Evolutionary conservation across 2,329 filamentous ascomycete genomes (phyloP).

Genomic region (Paracoccidioides lutzii): DNA sequence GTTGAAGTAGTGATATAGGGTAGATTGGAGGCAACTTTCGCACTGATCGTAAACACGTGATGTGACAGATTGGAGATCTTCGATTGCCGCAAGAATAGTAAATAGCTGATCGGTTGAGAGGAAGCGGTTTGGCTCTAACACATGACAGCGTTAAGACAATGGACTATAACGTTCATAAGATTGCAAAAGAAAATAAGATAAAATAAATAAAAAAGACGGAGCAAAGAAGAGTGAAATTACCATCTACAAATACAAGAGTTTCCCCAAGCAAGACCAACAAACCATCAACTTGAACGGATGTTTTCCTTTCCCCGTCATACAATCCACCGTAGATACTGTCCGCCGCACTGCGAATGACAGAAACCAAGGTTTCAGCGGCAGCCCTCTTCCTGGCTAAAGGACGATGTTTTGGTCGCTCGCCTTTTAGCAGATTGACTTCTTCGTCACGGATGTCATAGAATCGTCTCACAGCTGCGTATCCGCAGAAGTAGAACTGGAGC

Average conservation of each 20-base stretch:
- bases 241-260: slow-evolving; percentile 61
- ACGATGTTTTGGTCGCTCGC: slow-evolving; percentile 32
- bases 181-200: neutral
- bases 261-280: slow-evolving; percentile 74
- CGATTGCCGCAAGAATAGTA: slow-evolving; percentile 59
- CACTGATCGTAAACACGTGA: slow-evolving; percentile 59
- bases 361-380: slow-evolving; percentile 60
- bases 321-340: slow-evolving; percentile 86
- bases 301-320: slow-evolving; percentile 66
- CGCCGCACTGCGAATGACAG: slow-evolving; percentile 74
- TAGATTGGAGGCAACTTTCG: slow-evolving; percentile 65
- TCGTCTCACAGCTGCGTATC: slow-evolving; percentile 78
- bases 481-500: slow-evolving; percentile 73
- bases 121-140: slow-evolving; percentile 39
- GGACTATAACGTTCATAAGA: neutral
- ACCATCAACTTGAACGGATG: slow-evolving; percentile 80
- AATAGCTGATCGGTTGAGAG: slow-evolving; percentile 62
- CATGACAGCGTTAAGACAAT: neutral
- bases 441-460: slow-evolving; percentile 85
- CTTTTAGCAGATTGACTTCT: slow-evolving; percentile 30
- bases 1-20: slow-evolving; percentile 57
- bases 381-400: slow-evolving; percentile 52
- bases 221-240: slow-evolving; percentile 23
- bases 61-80: slow-evolving; percentile 66
- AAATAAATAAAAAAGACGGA: neutral